phyloP scores from a whole-genome alignment of 2,329 filamentous ascomycete species.

The Leptographium lundbergii region DNA sequence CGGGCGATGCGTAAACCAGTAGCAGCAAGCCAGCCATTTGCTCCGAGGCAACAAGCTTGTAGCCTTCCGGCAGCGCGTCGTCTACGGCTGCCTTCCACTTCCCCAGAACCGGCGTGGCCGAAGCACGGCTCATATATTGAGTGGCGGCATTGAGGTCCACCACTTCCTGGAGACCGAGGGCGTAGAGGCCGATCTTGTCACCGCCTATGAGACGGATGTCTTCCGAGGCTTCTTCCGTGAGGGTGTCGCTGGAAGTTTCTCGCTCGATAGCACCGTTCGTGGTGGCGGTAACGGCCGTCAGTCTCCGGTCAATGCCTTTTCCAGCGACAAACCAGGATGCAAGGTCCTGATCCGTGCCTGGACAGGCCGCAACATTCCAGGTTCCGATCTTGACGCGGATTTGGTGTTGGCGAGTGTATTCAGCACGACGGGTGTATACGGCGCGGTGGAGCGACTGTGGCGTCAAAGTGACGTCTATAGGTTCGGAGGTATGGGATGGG shows the following conservation, averaged over 20 bases:
- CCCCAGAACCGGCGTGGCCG: conserved; percentile 41
- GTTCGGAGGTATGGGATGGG: conserved; percentile 26
- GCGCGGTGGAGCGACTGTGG: conserved; percentile 49
- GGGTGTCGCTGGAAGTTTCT: conserved; percentile 33
- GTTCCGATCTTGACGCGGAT: conserved; percentile 82
- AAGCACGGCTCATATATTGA: conserved; percentile 58
- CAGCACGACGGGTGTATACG: conserved; percentile 59
- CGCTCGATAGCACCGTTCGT: conserved; percentile 25
- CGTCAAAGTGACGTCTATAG: conserved; percentile 29
- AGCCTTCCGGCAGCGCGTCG: conserved; percentile 62
- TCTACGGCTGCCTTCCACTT: conserved; percentile 74
- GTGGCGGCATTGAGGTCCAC: conserved; percentile 71
- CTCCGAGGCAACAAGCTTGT: conserved; percentile 63
- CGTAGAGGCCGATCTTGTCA: conserved; percentile 75
- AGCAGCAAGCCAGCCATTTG: conserved; percentile 79
- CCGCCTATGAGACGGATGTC: conserved; percentile 37
- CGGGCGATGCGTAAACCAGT: conserved; percentile 73
- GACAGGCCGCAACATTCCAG: conserved; percentile 85
- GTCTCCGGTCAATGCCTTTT: conserved; percentile 51
- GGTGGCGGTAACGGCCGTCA: conserved; percentile 41
- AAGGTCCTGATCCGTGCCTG: conserved; percentile 78
- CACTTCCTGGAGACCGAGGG: conserved; percentile 82
- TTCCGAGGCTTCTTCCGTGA: conserved; percentile 14
- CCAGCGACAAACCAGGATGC: conserved; percentile 78
- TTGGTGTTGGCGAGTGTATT: conserved; percentile 64